Evolutionary conservation across 2,329 filamentous ascomycete genomes (phyloP).

Genomic region (Xylaria sp.): DNA sequence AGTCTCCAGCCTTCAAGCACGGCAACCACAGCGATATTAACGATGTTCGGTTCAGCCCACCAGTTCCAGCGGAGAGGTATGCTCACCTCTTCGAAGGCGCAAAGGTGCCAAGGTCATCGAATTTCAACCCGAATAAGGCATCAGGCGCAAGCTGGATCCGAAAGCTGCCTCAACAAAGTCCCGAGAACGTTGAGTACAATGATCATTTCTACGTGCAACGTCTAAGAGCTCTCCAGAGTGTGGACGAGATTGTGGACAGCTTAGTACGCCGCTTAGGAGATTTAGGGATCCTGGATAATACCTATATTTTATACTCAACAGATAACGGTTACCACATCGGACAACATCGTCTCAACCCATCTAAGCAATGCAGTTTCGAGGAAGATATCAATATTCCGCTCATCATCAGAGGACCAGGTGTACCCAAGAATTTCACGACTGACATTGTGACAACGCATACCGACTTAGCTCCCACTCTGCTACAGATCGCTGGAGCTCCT

Average conservation of each 20-base stretch:
- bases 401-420: constrained; percentile 65
- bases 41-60: constrained; percentile 58
- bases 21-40: constrained; percentile 42
- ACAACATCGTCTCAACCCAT: constrained; percentile 67
- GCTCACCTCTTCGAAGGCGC: constrained; percentile 68
- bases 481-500: constrained; percentile 57
- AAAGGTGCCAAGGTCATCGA: constrained; percentile 69
- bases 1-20: constrained; percentile 40
- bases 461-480: constrained; percentile 71
- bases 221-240: constrained; percentile 62
- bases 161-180: constrained; percentile 53
- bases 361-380: constrained; percentile 68
- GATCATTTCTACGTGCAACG: constrained; percentile 64
- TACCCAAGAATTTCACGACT: constrained; percentile 54
- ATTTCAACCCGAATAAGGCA: constrained; percentile 71
- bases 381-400: constrained; percentile 70
- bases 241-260: constrained; percentile 65
- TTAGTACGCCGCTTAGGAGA: constrained; percentile 57
- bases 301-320: constrained; percentile 68
- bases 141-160: constrained; percentile 59
- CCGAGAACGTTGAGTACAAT: constrained; percentile 57
- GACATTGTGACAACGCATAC: constrained; percentile 68
- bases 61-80: constrained; percentile 69
- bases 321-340: constrained; percentile 72
- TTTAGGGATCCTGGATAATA: constrained; percentile 57